Conservation (phyloP, 108 stramenopile genomes). For the Pseudonitzschia multiseries region DNA sequence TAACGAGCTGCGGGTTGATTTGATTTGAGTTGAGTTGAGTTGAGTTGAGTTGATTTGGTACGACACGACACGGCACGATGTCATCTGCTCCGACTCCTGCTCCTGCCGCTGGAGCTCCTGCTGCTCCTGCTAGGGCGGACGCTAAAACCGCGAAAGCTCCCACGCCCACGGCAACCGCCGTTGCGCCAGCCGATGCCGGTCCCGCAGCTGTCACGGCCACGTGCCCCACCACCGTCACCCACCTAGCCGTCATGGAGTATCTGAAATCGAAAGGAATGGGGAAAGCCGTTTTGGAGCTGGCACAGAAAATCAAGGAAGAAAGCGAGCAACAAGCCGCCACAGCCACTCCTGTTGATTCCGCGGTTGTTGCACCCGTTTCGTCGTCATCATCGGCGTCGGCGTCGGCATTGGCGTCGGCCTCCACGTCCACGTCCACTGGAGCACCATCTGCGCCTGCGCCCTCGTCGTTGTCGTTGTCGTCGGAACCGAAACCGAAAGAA, state of each 20-base stretch:
- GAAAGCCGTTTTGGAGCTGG: conserved; percentile 57
- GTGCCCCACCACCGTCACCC: conserved; percentile 28
- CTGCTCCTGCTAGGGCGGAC: neutral
- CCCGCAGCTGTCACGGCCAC: too few relatives aligned
- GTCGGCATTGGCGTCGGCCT: neutral
- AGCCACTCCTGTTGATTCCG: too few relatives aligned
- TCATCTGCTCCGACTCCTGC: neutral
- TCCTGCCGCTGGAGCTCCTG: neutral
- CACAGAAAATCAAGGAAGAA: conserved; percentile 29
- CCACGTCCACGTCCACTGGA: neutral
- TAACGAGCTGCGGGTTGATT: too few relatives aligned
- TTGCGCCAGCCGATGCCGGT: neutral
- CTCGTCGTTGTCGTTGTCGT: neutral
- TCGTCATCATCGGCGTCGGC: too few relatives aligned
- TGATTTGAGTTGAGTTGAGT: too few relatives aligned
- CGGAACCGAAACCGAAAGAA: neutral
- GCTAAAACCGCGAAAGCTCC: neutral
- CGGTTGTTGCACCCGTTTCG: too few relatives aligned
- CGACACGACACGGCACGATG: neutral
- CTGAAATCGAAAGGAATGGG: conserved; percentile 66
- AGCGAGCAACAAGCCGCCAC: neutral
- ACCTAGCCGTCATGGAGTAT: conserved; percentile 69
- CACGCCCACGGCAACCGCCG: neutral
- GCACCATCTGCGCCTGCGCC: neutral
- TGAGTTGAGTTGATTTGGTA: neutral